Evolutionary conservation across 768 basidiomycete species (phyloP), one percentile per base, ranked within the genome.

Genomic region (Trametes cingulata): DNA sequence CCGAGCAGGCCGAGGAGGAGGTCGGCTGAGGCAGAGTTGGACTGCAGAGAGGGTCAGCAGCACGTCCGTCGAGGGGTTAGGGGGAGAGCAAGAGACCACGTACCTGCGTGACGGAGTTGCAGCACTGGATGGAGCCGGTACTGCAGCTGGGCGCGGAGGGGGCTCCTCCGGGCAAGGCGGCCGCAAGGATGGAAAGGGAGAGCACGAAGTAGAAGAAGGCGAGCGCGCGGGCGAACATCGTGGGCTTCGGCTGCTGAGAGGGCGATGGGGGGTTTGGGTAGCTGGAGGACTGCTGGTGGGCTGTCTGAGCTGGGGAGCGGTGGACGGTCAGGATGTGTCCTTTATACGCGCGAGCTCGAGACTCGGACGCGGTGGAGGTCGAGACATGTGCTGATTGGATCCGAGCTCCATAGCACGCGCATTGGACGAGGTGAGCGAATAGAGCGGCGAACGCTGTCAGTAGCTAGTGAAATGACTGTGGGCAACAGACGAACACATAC

Each of bases 111-210:
- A 57, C 56, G 50, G 37, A 40, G 51, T 58, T 53, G 61, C 61
- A 62, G 56, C 61, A 62, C 51, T 62, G 55, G 39, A 62, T 14
- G 40, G 43, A 17, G 19, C 61, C 61, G 36, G 61, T 62, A n/a
- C 42, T 51, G 29, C 29, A 33, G 29, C 29, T 4, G 29, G 48
- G 39, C 13, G 37, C 43, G 40, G 54, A 52, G 51, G 25, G 36
- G 27, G 40, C 1, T 1, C 56, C 62, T n/a, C 57, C 36, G 55
- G 58, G 58, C 39, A 51, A 60, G 62, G 62, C 62, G 58, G 50
- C 62, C 45, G 62, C 62, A 60, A 64, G 62, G 61, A 58, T 37
- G 9, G 61, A 20, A 17, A 58, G 39, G 24, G 56, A 58, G 42
- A 59, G 35, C 25, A 56, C 43, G 25, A 58, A 58, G 51, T 51